Base-by-base conservation (phyloP, 257 asterid species). In the Penstemon barbatus region DNA sequence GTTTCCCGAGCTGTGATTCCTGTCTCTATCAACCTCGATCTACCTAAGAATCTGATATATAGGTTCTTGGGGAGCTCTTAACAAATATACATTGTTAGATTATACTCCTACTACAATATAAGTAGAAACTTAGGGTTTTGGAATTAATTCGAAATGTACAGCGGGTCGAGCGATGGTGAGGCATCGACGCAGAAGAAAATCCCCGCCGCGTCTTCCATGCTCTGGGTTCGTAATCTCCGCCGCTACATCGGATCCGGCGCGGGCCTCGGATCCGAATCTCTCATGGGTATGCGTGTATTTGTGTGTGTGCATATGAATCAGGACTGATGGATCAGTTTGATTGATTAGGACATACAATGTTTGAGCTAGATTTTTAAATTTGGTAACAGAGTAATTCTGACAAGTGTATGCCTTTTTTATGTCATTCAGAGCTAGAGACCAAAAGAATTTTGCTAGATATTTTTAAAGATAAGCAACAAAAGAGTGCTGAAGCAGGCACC, bases 221-320 rank as follows among this genome's bases (percentile, higher is more conserved):
- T 87, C 0, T 94, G 99, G 99, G 99, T 94, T 71, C 96, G 99
- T 19, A 94, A 94, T 71, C 96, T 94, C 71, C 95, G 98, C 69
- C 94, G 97, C 62, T 94, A 71, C 87, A 91, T 94, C 71, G 99
- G 99, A 86, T 87, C 96, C 78, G 99, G 95, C 11, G 88, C 97
- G 3, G 99, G 99, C 57, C 96, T 94, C 67, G 98, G 99, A 72
- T 94, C 99, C 63, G 99, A 94, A 86, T 96, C 99, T 48, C 89
- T 94, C 10, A 94, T 91, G 98, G 99, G 98, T 94, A 66, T 53
- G 85, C 79, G 49, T 70, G 66, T 66, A 39, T 69, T 46, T 12
- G 2, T 44, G 4, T 36, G 42, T 62, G 49, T 7, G 40, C 59
- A 9, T 58, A 18, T 48, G 11, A n/a, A 58, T 41, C 19, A 1